A percentile compares a stretch with the other conserved stretches of the same genome.
Conservation (phyloP, 192 early-diverging fungal genomes). For the Geosiphon pyriformis region DNA sequence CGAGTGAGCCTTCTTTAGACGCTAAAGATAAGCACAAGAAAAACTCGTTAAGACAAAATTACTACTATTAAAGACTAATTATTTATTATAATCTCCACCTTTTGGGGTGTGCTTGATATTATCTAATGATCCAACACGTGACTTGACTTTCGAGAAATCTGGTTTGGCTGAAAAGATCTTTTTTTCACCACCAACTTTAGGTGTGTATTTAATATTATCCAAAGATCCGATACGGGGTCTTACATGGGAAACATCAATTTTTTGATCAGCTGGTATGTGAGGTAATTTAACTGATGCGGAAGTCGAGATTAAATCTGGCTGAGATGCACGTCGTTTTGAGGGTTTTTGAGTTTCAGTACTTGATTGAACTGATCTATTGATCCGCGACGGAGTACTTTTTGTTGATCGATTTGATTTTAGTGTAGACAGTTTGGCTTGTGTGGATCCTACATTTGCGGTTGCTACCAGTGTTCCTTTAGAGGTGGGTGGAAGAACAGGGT, state of each 20-base stretch:
- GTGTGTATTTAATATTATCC: slow-evolving; percentile 31
- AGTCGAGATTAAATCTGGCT: neutral
- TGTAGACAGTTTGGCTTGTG: neutral
- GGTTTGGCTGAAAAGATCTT: slow-evolving; percentile 33
- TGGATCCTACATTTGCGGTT: neutral
- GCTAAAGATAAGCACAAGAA: neutral
- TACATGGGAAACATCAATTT: slow-evolving; percentile 21
- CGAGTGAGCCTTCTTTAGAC: no score
- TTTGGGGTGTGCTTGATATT: slow-evolving; percentile 30
- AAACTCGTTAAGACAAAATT: neutral
- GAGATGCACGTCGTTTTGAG: neutral
- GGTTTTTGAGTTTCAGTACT: neutral
- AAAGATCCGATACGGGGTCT: slow-evolving; percentile 37
- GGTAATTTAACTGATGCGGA: neutral
- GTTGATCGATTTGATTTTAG: neutral
- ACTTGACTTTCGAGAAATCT: slow-evolving; percentile 22
- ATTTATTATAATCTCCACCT: slow-evolving; percentile 30
- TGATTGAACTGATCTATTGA: neutral
- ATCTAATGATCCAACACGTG: slow-evolving; percentile 41
- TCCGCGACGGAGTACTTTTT: neutral
- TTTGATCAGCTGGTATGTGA: slow-evolving; percentile 27
- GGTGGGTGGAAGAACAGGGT: neutral
- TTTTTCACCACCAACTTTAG: slow-evolving; percentile 29
- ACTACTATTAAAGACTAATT: neutral
- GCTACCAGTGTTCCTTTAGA: neutral